phyloP scores from a whole-genome alignment of 169 alveolate species.

The Eimeria zaria region DNA sequence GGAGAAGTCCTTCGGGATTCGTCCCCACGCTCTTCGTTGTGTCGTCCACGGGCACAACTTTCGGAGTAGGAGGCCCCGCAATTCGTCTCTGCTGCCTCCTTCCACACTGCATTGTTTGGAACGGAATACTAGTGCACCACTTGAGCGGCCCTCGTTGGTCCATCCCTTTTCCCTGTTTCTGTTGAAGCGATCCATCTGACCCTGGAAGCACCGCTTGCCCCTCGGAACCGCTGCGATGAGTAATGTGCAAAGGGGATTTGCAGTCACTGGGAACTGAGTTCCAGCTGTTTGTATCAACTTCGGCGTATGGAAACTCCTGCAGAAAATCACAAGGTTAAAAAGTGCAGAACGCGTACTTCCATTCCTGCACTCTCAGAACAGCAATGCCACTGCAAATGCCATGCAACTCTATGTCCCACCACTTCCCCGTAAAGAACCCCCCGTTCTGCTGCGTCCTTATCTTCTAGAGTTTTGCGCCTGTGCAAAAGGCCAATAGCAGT shows the following conservation, averaged over 20 bases:
- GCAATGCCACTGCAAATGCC: neutral
- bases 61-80: conserved; percentile 54
- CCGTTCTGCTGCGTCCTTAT: neutral
- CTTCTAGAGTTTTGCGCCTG: conserved; percentile 44
- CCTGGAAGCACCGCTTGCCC: neutral
- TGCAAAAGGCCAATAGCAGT: conserved; percentile 27
- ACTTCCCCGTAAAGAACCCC: conserved; percentile 13
- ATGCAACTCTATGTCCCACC: neutral
- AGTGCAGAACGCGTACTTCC: neutral
- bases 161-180: neutral
- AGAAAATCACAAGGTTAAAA: neutral
- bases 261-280: neutral
- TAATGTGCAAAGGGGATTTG: neutral
- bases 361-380: neutral
- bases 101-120: neutral
- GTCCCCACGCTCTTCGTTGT: neutral
- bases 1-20: neutral
- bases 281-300: neutral
- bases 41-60: conserved; percentile 1
- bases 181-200: neutral
- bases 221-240: neutral
- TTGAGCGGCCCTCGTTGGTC: neutral
- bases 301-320: conserved; percentile 46
- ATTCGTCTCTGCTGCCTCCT: conserved; percentile 13
- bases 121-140: neutral